phyloP scores from a whole-genome alignment of 108 stramenopile species.

The Fragilaria crotonensis region DNA sequence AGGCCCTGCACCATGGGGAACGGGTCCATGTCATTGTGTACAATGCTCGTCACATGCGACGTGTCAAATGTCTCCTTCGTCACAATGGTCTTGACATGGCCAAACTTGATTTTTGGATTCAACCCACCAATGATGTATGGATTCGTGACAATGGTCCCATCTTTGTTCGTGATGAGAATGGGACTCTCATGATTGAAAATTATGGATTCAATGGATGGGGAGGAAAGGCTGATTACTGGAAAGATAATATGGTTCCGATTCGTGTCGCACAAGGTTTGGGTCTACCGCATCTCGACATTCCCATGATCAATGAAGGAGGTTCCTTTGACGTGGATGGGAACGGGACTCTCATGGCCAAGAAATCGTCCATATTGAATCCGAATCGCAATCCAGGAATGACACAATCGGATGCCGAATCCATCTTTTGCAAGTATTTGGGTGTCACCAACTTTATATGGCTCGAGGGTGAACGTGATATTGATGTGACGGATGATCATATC shows the following conservation, averaged over 20 bases:
- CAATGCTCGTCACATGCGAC: conserved; percentile 8
- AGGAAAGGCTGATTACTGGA: conserved; percentile 12
- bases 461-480: no score
- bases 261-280: conserved; percentile 3
- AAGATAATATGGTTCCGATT: no score
- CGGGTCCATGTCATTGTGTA: conserved; percentile 34
- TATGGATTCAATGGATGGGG: conserved; percentile 48
- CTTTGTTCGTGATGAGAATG: conserved; percentile 21
- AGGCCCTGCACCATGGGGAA: conserved; percentile 27
- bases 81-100: conserved; percentile 13
- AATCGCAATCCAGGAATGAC: conserved; percentile 40
- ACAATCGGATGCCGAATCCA: conserved; percentile 34
- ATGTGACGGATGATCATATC: conserved; percentile 49
- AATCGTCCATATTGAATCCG: conserved; percentile 26
- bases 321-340: conserved; percentile 37
- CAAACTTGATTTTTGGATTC: conserved; percentile 18
- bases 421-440: conserved; percentile 28
- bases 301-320: conserved; percentile 42
- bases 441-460: no score
- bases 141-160: conserved; percentile 50
- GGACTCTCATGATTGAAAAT: conserved; percentile 10
- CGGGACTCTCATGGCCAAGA: conserved; percentile 45
- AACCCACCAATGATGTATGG: conserved; percentile 37
- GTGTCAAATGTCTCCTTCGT: conserved; percentile 8
- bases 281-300: conserved; percentile 9